Conservation (phyloP, 2,329 filamentous ascomycete species). For the Sarocladium oryzae region DNA sequence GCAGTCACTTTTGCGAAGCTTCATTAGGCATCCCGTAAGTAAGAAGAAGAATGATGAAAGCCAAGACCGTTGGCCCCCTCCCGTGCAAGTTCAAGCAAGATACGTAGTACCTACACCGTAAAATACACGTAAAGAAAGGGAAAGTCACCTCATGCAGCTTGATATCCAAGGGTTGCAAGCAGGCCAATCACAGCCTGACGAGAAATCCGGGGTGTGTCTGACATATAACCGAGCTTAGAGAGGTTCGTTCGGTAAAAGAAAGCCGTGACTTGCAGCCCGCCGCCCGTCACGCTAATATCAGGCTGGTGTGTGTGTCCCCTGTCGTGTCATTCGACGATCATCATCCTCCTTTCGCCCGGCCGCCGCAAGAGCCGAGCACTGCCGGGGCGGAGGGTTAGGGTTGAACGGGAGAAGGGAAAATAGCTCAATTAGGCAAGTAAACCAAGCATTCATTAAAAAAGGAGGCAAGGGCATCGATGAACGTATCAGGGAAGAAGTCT, state of each 20-base stretch:
- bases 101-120: too few relatives aligned
- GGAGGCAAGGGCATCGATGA: not conserved
- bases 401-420: not conserved
- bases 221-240: not conserved
- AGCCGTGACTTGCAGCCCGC: not conserved
- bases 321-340: too few relatives aligned
- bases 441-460: not conserved
- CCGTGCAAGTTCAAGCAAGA: too few relatives aligned
- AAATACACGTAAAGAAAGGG: too few relatives aligned
- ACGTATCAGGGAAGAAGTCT: too few relatives aligned
- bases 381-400: slow-evolving; percentile 7
- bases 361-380: not conserved
- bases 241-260: not conserved
- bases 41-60: slow-evolving; percentile 6
- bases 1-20: too few relatives aligned
- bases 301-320: too few relatives aligned
- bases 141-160: too few relatives aligned
- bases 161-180: too few relatives aligned
- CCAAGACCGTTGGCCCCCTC: too few relatives aligned
- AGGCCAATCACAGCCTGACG: not conserved
- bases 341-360: slow-evolving; percentile 8
- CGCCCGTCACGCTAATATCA: too few relatives aligned
- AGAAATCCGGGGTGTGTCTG: not conserved
- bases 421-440: slow-evolving; percentile 9
- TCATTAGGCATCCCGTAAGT: too few relatives aligned